Evolutionary conservation across 805 yeast genomes (phyloP).

Genomic region (Hanseniaspora taiwanica): DNA sequence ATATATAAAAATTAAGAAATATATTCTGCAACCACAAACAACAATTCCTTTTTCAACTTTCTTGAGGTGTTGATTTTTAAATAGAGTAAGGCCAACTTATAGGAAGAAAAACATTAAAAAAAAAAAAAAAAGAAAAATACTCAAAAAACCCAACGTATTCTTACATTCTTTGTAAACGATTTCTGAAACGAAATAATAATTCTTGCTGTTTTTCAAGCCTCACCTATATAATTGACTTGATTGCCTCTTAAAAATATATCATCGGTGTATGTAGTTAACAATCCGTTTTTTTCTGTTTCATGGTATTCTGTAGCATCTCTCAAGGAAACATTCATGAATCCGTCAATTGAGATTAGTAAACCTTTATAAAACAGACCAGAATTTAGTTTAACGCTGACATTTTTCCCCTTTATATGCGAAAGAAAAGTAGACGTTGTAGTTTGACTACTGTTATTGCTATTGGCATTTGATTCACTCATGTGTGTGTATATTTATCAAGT

Average conservation of each 20-base stretch:
- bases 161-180: background rate
- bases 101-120: background rate
- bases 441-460: constrained; percentile 4
- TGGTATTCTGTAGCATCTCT: constrained; percentile 57
- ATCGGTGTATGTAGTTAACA: constrained; percentile 18
- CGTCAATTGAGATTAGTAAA: constrained; percentile 76
- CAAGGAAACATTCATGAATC: constrained; percentile 89
- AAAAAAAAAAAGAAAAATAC: background rate
- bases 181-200: too few relatives aligned
- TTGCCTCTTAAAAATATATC: constrained; percentile 26
- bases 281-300: constrained; percentile 19
- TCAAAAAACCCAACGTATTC: background rate
- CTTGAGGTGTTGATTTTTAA: too few relatives aligned
- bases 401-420: constrained; percentile 62
- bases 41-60: too few relatives aligned
- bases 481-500: background rate
- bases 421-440: constrained; percentile 68
- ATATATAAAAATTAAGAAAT: too few relatives aligned
- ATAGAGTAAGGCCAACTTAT: background rate
- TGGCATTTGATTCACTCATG: constrained; percentile 1
- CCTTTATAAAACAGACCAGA: constrained; percentile 82
- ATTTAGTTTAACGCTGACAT: constrained; percentile 70
- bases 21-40: background rate
- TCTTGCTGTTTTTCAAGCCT: constrained; percentile 3
- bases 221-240: constrained; percentile 25